These are phyloP conservation scores for Carex pumila DNA, from an alignment of 176 grass and related monocot species.

Conservation along the genomic window DNA sequence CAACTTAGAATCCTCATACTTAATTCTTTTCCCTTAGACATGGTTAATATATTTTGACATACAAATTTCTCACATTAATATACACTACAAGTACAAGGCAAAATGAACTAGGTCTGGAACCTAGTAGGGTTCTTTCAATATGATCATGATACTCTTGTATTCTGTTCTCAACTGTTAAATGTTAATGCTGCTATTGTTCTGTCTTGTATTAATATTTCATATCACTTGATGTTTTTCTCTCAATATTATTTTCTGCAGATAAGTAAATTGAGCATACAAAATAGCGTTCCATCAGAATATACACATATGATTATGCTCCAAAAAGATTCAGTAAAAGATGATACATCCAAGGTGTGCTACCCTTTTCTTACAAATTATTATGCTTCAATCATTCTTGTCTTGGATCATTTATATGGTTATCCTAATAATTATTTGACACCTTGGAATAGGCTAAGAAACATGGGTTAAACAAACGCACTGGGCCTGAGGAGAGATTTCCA, in stretches of 20 bases:
- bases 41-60: neutral
- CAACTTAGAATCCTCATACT: neutral
- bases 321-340: slow-evolving; percentile 47
- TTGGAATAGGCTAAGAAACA: slow-evolving; percentile 19
- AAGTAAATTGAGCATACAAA: slow-evolving; percentile 60
- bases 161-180: neutral
- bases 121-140: neutral
- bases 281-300: slow-evolving; percentile 64
- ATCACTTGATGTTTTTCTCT: neutral
- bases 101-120: neutral
- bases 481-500: slow-evolving; percentile 10
- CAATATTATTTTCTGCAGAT: slow-evolving; percentile 37
- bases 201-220: neutral
- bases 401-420: neutral
- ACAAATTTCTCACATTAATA: neutral
- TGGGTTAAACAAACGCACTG: slow-evolving; percentile 35
- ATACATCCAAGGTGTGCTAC: slow-evolving; percentile 39
- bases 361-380: neutral
- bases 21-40: neutral
- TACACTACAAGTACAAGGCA: neutral
- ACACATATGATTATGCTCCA: slow-evolving; percentile 61
- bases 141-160: neutral
- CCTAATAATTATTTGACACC: neutral
- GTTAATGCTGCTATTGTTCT: neutral
- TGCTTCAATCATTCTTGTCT: neutral